Evolutionary conservation across 2,329 filamentous ascomycete species (phyloP).

Genomic region (Xylaria sp.): DNA sequence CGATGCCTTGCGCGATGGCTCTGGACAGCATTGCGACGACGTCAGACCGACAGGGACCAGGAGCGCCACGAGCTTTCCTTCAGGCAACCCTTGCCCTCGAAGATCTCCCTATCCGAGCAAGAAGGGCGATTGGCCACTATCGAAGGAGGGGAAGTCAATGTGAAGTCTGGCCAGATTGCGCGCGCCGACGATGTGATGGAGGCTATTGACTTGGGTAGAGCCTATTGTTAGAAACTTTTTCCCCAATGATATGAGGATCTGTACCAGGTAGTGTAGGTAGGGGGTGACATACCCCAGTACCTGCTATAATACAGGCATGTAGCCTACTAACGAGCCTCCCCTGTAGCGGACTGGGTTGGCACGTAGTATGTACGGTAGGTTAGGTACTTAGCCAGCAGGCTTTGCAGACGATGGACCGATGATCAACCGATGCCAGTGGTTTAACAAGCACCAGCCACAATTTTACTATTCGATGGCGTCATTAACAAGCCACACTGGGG

Average conservation of each 20-base stretch:
- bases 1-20: conserved; percentile 46
- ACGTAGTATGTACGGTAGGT: too few relatives aligned
- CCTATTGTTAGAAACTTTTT: conserved; percentile 23
- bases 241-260: neutral
- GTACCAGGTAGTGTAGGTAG: neutral
- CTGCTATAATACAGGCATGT: neutral
- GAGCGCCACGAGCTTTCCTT: conserved; percentile 4
- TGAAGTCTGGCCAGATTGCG: neutral
- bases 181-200: conserved; percentile 6
- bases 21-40: conserved; percentile 46
- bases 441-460: neutral
- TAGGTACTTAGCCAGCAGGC: neutral
- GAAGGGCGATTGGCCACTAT: neutral
- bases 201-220: conserved; percentile 1
- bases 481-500: too few relatives aligned
- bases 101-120: neutral
- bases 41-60: conserved; percentile 5
- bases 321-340: neutral
- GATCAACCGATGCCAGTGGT: neutral
- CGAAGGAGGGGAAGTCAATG: neutral
- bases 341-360: neutral
- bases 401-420: neutral
- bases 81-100: neutral
- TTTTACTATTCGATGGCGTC: neutral
- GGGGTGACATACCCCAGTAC: neutral